Percentiles rank a stretch among this genome's conserved stretches.
Evolutionary conservation across 495 filamentous ascomycete species (phyloP).

Genomic region (Annulohypoxylon moriforme): DNA sequence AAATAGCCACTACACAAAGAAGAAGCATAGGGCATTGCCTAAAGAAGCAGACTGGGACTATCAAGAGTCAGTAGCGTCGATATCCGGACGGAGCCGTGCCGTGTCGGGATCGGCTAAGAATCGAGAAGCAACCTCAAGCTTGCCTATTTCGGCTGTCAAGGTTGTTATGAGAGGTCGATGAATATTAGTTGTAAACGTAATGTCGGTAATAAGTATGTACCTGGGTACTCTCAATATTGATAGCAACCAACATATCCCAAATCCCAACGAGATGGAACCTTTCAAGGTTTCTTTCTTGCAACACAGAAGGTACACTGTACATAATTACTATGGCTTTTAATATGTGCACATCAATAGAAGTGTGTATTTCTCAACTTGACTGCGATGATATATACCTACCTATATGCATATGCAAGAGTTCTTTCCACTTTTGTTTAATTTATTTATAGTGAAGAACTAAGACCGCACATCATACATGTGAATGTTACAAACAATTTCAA

Average conservation of each 20-base stretch:
- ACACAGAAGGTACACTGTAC: not conserved
- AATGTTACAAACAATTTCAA: not conserved
- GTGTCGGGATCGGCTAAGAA: slow-evolving; percentile 20
- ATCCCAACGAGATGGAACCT: slow-evolving; percentile 11
- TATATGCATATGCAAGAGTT: not conserved
- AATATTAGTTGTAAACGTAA: too few relatives aligned
- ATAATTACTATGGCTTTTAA: not conserved
- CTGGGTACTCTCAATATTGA: not conserved
- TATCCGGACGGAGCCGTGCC: slow-evolving; percentile 18
- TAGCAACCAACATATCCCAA: not conserved
- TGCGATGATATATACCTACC: not conserved
- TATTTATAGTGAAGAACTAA: not conserved
- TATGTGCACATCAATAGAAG: not conserved
- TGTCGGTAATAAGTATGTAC: not conserved
- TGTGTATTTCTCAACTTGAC: not conserved
- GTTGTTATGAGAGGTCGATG: not conserved
- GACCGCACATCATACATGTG: not conserved
- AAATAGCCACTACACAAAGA: not conserved
- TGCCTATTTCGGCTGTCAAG: slow-evolving; percentile 13
- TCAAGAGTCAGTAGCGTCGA: slow-evolving; percentile 29
- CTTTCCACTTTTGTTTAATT: not conserved
- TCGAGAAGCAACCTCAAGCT: slow-evolving; percentile 12
- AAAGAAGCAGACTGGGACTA: not conserved
- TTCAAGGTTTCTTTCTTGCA: slow-evolving; percentile 1
- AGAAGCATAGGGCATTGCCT: not conserved